These are phyloP conservation scores for Hyphopichia homilentoma DNA, from an alignment of 805 yeast genomes.

Conservation along the genomic window DNA sequence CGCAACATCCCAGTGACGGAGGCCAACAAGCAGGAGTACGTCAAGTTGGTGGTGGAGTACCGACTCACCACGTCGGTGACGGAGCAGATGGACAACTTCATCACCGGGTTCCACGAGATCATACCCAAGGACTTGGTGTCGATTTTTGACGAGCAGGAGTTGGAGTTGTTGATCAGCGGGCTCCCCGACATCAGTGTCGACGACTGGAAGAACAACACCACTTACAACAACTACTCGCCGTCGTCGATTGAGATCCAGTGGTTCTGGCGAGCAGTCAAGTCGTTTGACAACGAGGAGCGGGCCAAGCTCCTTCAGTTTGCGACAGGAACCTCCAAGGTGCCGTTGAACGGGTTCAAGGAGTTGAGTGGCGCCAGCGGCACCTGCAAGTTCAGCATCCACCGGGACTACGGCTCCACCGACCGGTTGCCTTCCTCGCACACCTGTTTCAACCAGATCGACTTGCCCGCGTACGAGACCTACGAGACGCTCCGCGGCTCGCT, in stretches of 20 bases:
- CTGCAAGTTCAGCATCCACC: slow-evolving; percentile 81
- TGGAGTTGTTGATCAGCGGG: slow-evolving; percentile 89
- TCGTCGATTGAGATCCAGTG: slow-evolving; percentile 86
- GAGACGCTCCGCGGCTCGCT: slow-evolving; percentile 79
- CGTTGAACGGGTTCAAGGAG: slow-evolving; percentile 88
- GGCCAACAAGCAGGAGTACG: slow-evolving; percentile 86
- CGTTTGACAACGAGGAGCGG: slow-evolving; percentile 89
- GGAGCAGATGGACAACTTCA: slow-evolving; percentile 82
- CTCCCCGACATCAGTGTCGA: slow-evolving; percentile 93
- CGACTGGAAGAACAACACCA: slow-evolving; percentile 90
- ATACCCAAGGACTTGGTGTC: slow-evolving; percentile 80
- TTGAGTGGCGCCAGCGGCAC: slow-evolving; percentile 84
- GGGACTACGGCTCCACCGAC: slow-evolving; percentile 81
- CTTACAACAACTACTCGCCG: slow-evolving; percentile 75
- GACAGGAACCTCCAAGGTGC: slow-evolving; percentile 96
- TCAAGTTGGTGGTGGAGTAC: slow-evolving; percentile 79
- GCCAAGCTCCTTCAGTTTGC: slow-evolving; percentile 94
- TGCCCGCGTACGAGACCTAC: slow-evolving; percentile 90
- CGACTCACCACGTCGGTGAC: slow-evolving; percentile 76
- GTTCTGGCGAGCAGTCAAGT: slow-evolving; percentile 97
- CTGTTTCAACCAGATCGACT: slow-evolving; percentile 90
- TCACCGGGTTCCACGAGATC: slow-evolving; percentile 85
- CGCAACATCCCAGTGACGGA: slow-evolving; percentile 83
- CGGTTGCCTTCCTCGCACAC: slow-evolving; percentile 95
- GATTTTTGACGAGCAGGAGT: slow-evolving; percentile 92